phyloP scores from a whole-genome alignment of 805 yeast species.

The Metschnikowia koreensis region DNA sequence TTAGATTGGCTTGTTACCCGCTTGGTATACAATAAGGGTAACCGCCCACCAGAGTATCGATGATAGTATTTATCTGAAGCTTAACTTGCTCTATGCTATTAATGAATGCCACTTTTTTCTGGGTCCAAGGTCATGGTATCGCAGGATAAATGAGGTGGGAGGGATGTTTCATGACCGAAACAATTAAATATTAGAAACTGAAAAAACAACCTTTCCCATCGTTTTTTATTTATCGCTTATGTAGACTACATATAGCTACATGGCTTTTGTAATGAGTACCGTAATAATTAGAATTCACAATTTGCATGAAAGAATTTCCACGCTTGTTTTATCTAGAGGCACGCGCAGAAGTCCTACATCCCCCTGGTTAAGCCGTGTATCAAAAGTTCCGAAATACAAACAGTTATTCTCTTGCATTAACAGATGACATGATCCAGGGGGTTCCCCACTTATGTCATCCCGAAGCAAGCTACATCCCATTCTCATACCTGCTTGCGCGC shows the following conservation, averaged over 20 bases:
- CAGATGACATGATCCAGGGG: background rate
- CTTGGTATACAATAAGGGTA: slow-evolving; percentile 61
- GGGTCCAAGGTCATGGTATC: too few species aligned
- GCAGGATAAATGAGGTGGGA: too few species aligned
- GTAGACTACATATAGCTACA: too few species aligned
- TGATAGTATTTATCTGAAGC: background rate
- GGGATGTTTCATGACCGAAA: too few species aligned
- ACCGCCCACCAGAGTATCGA: slow-evolving; percentile 55
- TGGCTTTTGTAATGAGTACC: too few species aligned
- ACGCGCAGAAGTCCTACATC: too few species aligned
- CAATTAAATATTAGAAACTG: too few species aligned
- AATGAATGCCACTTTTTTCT: too few species aligned
- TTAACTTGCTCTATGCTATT: too few species aligned
- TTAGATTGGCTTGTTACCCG: slow-evolving; percentile 85
- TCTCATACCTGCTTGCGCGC: background rate
- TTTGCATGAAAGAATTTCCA: background rate
- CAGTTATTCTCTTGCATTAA: background rate
- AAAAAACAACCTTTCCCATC: too few species aligned
- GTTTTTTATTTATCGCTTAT: too few species aligned
- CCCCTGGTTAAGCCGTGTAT: background rate
- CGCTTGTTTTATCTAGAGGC: background rate
- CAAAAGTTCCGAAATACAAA: background rate
- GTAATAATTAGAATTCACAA: too few species aligned
- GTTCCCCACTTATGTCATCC: background rate
- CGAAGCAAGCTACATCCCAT: background rate